phyloP scores from a whole-genome alignment of 192 early-diverging fungal genomes.

The Entrophospora sp. region DNA sequence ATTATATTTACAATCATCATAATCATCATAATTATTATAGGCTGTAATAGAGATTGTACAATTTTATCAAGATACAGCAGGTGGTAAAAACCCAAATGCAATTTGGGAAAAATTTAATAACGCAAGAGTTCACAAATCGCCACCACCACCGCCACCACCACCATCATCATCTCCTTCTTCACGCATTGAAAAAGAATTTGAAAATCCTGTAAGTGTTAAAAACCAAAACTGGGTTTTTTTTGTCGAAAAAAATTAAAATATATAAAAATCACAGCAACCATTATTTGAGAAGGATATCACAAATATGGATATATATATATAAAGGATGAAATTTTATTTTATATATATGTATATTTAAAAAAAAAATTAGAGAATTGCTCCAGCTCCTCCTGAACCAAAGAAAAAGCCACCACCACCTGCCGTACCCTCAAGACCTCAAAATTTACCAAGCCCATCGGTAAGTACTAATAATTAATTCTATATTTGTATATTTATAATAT shows the following conservation, averaged over 20 bases:
- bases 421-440: conserved; percentile 8
- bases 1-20: neutral
- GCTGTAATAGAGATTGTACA: conserved; percentile 76
- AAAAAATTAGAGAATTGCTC: conserved; percentile 15
- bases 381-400: conserved; percentile 5
- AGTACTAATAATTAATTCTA: neutral
- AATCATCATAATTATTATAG: conserved; percentile 18
- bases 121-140: conserved; percentile 13
- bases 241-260: neutral
- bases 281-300: conserved; percentile 9
- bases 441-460: neutral
- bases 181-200: conserved; percentile 16
- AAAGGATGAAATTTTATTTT: conserved; percentile 9
- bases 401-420: conserved; percentile 15
- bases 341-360: conserved; percentile 9
- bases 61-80: conserved; percentile 65
- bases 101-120: conserved; percentile 44
- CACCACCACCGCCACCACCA: conserved; percentile 9
- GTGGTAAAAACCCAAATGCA: conserved; percentile 28
- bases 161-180: neutral
- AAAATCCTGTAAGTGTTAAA: conserved; percentile 25
- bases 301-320: neutral
- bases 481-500: too few relatives aligned
- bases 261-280: neutral
- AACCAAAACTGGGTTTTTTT: neutral